Base-by-base conservation (phyloP, 2,329 filamentous ascomycete genomes). In the Amesomyces nigricolor region DNA sequence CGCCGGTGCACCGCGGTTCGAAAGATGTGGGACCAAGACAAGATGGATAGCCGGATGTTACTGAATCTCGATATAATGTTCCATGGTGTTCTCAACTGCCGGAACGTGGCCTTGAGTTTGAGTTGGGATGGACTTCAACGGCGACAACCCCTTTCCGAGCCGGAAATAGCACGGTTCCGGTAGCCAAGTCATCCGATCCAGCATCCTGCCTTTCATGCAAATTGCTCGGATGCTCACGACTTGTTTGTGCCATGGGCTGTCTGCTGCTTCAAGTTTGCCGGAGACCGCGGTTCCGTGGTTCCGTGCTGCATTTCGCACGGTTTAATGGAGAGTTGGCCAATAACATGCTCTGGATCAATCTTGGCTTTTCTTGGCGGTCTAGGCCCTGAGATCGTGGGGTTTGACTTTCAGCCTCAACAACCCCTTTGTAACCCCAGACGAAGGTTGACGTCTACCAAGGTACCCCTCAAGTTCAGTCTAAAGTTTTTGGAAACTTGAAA, bases 161-260 rank as follows among this genome's bases (percentile, higher is more conserved):
- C 57, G 59, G 55, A 58, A 54, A 19, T 17, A 45, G 47, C 40
- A 35, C 37, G 42, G 40, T 54, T 61, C 59, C 59, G 59, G 57
- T 3, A 11, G 38, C 51, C 47, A 60, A 54, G 42, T n/a, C 11
- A 30, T 26, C 9, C 16, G 22, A 26, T 17, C 29, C n/a, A 42
- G 35, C 19, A n/a, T 19, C 44, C 35, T 14, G 14, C 22, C 22
- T 30, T 30, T 47, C 43, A 46, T 49, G 45, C 46, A 29, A 40
- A 26, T 13, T 13, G n/a, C 35, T 37, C 50, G 16, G 51, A 54
- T 52, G 19, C 14, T 26, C 16, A 40, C 19, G 48, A 10, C 40
- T 26, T 32, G 32, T 45, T 32, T 52, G 54, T 58, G 56, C 32
- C 53, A 44, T 61, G 44, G 39, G 47, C 22, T 26, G 38, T 6